Evolutionary conservation across 257 asterid genomes (phyloP), one percentile per base, ranked within the genome.

Genomic region (Apocynum venetum): DNA sequence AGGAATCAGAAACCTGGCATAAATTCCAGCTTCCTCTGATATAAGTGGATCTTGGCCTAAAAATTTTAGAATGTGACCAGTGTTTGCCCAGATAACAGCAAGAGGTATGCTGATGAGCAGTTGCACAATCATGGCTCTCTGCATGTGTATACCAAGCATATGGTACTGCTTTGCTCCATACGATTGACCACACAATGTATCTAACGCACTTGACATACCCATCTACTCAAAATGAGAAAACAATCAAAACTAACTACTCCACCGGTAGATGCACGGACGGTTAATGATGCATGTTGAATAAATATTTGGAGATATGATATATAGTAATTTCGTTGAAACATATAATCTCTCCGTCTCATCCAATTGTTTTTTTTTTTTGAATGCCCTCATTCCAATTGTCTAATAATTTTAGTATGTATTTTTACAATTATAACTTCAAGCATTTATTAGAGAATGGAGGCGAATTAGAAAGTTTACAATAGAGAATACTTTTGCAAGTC

Each of bases 191-290:
- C 96, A 93, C 36, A 93, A 79, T 4, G 98, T 93, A 84, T 93
- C 98, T 71, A 93, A 65, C 43, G 97, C 98, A 84, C 98, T 92
- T 11, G 93, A 78, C 98, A 93, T 85, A 20, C 98, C 98, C 90
- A 85, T 85, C 98, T 93, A 74, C 20, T 73, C 49, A 48, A 10
- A 40, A 17, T 17, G 2, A 31, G 4, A 15, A 40, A 31, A 38
- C 4, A 47, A 12, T 47, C n/a, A 25, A 9, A 69, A 41, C 66
- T 6, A 19, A 40, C 5, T 46, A 13, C 55, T 8, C 1, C 31
- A 48, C 11, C 0, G 10, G 68, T 10, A 25, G 43, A 53, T 66
- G 36, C 67, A 31, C 17, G 31, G 31, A 11, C 4, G 9, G 67
- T 25, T 61, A 46, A 46, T 25, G 31, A 25, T 25, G 31, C 31